phyloP scores from a whole-genome alignment of 495 filamentous ascomycete genomes.

The Xylaria flabelliformis region DNA sequence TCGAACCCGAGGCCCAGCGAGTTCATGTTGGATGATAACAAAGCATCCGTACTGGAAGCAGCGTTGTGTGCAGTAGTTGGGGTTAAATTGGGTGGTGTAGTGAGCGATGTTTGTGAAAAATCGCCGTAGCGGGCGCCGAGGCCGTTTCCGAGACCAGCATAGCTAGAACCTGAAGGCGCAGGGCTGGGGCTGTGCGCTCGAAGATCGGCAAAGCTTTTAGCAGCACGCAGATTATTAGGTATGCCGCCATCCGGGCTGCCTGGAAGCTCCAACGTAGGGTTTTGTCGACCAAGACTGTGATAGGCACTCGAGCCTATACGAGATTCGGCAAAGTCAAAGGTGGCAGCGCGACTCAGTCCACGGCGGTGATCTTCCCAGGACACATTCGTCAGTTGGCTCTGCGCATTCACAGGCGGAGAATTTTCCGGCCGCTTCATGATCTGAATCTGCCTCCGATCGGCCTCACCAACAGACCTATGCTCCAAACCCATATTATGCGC shows the following conservation, averaged over 20 bases:
- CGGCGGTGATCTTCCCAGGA: slow-evolving; percentile 77
- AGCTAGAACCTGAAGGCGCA: slow-evolving; percentile 85
- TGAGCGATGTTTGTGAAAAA: slow-evolving; percentile 59
- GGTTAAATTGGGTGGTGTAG: slow-evolving; percentile 77
- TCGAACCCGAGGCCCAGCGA: slow-evolving; percentile 71
- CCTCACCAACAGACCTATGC: slow-evolving; percentile 85
- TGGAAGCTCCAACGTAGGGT: slow-evolving; percentile 79
- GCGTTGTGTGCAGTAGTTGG: slow-evolving; percentile 72
- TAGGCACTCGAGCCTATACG: slow-evolving; percentile 71
- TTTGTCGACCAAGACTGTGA: slow-evolving; percentile 76
- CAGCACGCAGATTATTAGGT: slow-evolving; percentile 80
- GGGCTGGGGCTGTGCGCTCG: slow-evolving; percentile 95
- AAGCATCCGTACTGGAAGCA: slow-evolving; percentile 60
- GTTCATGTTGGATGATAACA: slow-evolving; percentile 58
- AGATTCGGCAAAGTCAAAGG: slow-evolving; percentile 96
- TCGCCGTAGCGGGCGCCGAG: slow-evolving; percentile 58
- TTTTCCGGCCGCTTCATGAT: slow-evolving; percentile 70
- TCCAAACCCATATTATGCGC: slow-evolving; percentile 93
- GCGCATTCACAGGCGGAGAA: slow-evolving; percentile 72
- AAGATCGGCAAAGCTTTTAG: slow-evolving; percentile 96
- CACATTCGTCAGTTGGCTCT: slow-evolving; percentile 64
- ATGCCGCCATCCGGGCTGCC: slow-evolving; percentile 73
- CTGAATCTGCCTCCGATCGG: slow-evolving; percentile 84
- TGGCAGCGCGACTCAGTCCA: slow-evolving; percentile 88
- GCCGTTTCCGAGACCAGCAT: slow-evolving; percentile 62